Evolutionary conservation across 148 eudicot species (phyloP).

Genomic region (Pouteria glomerata): DNA sequence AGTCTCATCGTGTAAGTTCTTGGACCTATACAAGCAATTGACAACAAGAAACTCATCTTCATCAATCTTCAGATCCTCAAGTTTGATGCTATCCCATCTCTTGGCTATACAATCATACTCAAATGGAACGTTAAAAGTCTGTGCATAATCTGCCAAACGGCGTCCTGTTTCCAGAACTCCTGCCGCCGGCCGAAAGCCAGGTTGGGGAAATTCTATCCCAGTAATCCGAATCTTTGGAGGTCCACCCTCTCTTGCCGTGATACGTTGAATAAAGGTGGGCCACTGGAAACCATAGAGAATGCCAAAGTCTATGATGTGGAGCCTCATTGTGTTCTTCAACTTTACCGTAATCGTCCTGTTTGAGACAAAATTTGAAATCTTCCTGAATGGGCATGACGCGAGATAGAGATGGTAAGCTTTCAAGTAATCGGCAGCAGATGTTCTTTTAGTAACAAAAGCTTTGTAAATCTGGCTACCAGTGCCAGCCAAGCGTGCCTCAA

Average conservation of each 20-base stretch:
- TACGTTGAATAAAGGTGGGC: constrained; percentile 28
- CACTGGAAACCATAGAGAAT: constrained; percentile 40
- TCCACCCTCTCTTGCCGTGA: constrained; percentile 24
- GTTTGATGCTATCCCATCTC: constrained; percentile 30
- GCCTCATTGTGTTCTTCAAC: constrained; percentile 12
- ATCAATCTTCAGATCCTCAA: constrained; percentile 31
- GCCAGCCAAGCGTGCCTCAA: constrained; percentile 40
- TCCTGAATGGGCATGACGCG: constrained; percentile 29
- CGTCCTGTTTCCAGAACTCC: constrained; percentile 34
- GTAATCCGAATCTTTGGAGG: constrained; percentile 32
- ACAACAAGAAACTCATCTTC: constrained; percentile 27
- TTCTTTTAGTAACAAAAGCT: constrained; percentile 13
- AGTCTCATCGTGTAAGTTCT: constrained; percentile 32
- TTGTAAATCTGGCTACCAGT: constrained; percentile 30
- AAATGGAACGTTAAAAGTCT: constrained; percentile 25
- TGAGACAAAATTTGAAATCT: constrained; percentile 24
- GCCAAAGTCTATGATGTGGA: constrained; percentile 33
- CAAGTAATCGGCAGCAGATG: constrained; percentile 28
- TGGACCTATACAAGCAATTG: constrained; percentile 26
- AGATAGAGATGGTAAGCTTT: constrained; percentile 30
- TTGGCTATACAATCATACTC: constrained; percentile 30
- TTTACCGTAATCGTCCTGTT: constrained; percentile 21
- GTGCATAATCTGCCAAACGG: constrained; percentile 27
- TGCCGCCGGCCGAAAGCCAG: constrained; percentile 30
- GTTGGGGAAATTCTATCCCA: constrained; percentile 30